Base-by-base conservation (phyloP, 2,329 filamentous ascomycete species). In the Botryotinia narcissicola region DNA sequence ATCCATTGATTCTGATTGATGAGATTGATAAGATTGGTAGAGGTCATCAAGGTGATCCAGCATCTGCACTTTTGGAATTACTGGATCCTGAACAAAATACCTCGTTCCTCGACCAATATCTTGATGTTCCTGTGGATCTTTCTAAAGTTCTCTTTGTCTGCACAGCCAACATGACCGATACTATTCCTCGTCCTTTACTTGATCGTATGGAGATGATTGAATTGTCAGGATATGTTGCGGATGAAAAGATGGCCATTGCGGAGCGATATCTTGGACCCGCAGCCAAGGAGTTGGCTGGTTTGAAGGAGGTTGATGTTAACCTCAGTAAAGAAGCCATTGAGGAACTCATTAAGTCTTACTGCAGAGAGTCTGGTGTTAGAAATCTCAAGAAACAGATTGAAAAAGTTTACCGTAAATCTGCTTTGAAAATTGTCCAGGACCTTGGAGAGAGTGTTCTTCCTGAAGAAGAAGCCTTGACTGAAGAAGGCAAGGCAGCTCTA, bases 341-440 rank as follows among this genome's bases (percentile, higher is more conserved):
- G 80, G 96, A 99, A 83, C 87, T 99, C 62, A 99, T 99, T 85
- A 98, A 98, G 84, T 97, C 94, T 37, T 99, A 99, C 85, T 98
- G 95, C 84, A 93, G 96, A 61, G 96, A 99, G 84, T 97, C 94
- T 61, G 96, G 96, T 79, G 97, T 99, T 14, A 92, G 96, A 77
- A 99, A 99, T 81, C 85, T 99, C 75, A 99, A 99, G 88, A 98
- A 99, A 86, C 95, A 98, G 82, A 99, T 99, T 75, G 96, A 99
- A 83, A 99, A 99, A 85, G 94, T 99, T 4, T 99, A 98, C 84
- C 91, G 96, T 74, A 99, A 99, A 84, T 94, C 95, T 22, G 97
- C 96, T 0, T 87, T 99, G 75, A 98, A 98, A 84, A 99, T 99
- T 77, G 95, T 99, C 20, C 92, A 95, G 81, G 95, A 98, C 76